phyloP scores from a whole-genome alignment of 78 protist genomes.

The Guillardia theta region DNA sequence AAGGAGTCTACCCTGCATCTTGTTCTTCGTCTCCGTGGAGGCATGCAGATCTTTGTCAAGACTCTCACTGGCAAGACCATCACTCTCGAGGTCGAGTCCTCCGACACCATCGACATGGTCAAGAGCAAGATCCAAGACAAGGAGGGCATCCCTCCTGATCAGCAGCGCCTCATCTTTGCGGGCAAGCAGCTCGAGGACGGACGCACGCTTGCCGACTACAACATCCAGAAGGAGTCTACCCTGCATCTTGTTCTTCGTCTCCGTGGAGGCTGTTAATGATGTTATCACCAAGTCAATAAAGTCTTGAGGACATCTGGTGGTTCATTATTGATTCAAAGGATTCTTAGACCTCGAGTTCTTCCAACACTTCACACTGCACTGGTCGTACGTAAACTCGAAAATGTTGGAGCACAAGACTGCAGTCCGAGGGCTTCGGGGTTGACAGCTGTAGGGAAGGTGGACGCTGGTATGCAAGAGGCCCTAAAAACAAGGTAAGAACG shows the following conservation, averaged over 20 bases:
- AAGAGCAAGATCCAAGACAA: constrained; percentile 94
- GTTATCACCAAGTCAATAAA: too few relatives aligned
- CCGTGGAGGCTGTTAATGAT: constrained; percentile 76
- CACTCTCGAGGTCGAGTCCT: constrained; percentile 94
- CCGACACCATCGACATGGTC: constrained; percentile 96
- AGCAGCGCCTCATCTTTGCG: constrained; percentile 70
- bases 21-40: background rate
- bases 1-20: constrained; percentile 67
- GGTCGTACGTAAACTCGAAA: too few relatives aligned
- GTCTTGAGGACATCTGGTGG: too few relatives aligned
- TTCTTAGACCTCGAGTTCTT: too few relatives aligned
- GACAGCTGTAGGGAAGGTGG: too few relatives aligned
- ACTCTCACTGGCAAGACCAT: constrained; percentile 97
- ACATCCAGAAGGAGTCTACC: constrained; percentile 90
- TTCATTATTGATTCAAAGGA: too few relatives aligned
- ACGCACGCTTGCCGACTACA: constrained; percentile 65
- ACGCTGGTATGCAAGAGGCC: too few relatives aligned
- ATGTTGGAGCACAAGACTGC: too few relatives aligned
- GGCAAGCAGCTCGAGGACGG: constrained; percentile 77
- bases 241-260: constrained; percentile 84
- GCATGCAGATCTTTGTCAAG: constrained; percentile 48
- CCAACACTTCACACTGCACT: too few relatives aligned
- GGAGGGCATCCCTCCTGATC: constrained; percentile 72
- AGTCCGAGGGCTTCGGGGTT: too few relatives aligned
- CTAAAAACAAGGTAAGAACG: too few relatives aligned